These are phyloP conservation scores for Scheffersomyces stipitis DNA, from an alignment of 805 yeast genomes.

Conservation along the genomic window DNA sequence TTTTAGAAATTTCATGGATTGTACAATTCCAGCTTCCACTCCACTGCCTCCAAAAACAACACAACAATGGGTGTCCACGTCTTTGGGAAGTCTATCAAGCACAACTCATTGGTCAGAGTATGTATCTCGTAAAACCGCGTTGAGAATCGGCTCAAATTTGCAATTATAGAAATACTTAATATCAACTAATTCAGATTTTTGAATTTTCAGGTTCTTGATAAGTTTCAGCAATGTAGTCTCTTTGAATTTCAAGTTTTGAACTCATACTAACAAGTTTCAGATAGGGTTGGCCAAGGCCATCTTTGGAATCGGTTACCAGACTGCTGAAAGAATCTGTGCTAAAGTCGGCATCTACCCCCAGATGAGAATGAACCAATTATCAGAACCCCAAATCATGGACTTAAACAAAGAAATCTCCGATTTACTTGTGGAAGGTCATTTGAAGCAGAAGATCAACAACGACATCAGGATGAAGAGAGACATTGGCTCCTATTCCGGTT, in stretches of 20 bases:
- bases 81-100: conserved; percentile 45
- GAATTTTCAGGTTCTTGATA: background rate
- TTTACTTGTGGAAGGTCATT: conserved; percentile 78
- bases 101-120: conserved; percentile 39
- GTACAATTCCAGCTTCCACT: too few species aligned
- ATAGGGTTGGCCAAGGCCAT: conserved; percentile 76
- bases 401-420: conserved; percentile 85
- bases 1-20: too few species aligned
- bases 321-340: conserved; percentile 78
- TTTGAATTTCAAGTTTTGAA: too few species aligned
- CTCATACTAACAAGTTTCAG: conserved; percentile 19
- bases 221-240: background rate
- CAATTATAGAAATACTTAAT: background rate
- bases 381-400: conserved; percentile 83
- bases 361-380: conserved; percentile 91
- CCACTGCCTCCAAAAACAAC: conserved; percentile 1
- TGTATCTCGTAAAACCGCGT: conserved; percentile 8
- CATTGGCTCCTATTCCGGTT: conserved; percentile 84
- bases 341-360: conserved; percentile 87
- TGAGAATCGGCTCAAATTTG: too few species aligned
- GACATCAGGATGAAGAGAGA: conserved; percentile 77
- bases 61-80: conserved; percentile 42
- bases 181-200: too few species aligned
- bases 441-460: conserved; percentile 68
- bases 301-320: conserved; percentile 79